Evolutionary conservation across 148 eudicot genomes (phyloP).

Genomic region (Mesembryanthemum crystallinum): DNA sequence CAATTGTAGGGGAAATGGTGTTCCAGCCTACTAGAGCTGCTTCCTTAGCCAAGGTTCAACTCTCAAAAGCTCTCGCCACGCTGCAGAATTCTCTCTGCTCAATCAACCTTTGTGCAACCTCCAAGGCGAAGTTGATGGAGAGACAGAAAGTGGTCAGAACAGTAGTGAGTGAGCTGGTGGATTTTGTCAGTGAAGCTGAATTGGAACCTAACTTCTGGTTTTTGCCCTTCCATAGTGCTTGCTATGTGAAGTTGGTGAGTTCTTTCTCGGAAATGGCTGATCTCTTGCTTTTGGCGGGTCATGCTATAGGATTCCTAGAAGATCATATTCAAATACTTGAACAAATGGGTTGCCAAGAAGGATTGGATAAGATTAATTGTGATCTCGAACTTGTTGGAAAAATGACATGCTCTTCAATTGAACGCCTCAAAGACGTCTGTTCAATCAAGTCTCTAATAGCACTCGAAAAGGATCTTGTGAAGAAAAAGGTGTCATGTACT

Average conservation of each 20-base stretch:
- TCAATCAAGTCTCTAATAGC: constrained; percentile 42
- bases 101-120: constrained; percentile 25
- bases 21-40: constrained; percentile 73
- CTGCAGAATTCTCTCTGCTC: constrained; percentile 31
- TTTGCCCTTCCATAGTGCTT: constrained; percentile 53
- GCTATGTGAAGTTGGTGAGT: constrained; percentile 45
- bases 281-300: constrained; percentile 35
- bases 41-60: constrained; percentile 57
- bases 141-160: constrained; percentile 34
- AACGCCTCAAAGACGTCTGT: constrained; percentile 46
- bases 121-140: constrained; percentile 20
- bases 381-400: constrained; percentile 43
- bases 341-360: constrained; percentile 17
- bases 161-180: constrained; percentile 39
- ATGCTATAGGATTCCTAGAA: constrained; percentile 41
- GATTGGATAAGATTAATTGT: constrained; percentile 36
- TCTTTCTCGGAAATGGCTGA: constrained; percentile 51
- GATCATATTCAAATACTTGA: constrained; percentile 32
- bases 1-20: constrained; percentile 45
- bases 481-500: constrained; percentile 29
- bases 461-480: constrained; percentile 43
- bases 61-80: constrained; percentile 33
- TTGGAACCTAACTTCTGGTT: constrained; percentile 80
- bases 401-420: constrained; percentile 34
- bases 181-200: constrained; percentile 60